A percentile compares a stretch with the other conserved stretches of the same genome.
phyloP scores from a whole-genome alignment of 108 stramenopile genomes.

The Parmales sp. region DNA sequence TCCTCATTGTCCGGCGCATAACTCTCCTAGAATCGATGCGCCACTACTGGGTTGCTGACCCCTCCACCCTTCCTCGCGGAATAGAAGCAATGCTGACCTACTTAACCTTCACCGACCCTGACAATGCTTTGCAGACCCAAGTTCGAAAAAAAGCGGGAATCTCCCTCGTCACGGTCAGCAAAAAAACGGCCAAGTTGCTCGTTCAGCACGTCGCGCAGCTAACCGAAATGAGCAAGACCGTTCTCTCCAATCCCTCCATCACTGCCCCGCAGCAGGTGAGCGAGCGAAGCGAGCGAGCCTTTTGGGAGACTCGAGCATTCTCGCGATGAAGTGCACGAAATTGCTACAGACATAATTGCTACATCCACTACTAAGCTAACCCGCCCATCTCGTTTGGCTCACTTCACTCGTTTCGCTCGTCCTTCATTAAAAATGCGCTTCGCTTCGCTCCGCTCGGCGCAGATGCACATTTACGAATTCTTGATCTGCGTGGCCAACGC shows the following conservation, averaged over 20 bases:
- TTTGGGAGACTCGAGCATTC: no score
- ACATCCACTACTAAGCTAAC: no score
- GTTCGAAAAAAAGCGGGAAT: conserved; percentile 70
- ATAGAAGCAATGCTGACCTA: conserved; percentile 57
- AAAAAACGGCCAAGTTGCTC: conserved; percentile 57
- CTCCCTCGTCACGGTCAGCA: conserved; percentile 61
- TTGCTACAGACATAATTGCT: no score
- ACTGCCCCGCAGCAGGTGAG: conserved; percentile 60
- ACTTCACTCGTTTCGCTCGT: no score
- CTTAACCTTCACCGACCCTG: conserved; percentile 51
- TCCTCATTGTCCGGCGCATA: conserved; percentile 60
- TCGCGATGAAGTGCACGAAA: no score
- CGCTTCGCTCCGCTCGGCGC: no score
- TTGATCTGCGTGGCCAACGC: conserved; percentile 69
- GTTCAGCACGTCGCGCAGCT: conserved; percentile 70
- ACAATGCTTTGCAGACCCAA: conserved; percentile 23
- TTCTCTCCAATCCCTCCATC: conserved; percentile 41
- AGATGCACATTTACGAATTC: conserved; percentile 80
- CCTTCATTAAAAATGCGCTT: no score
- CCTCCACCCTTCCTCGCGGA: conserved; percentile 58
- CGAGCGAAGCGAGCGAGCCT: no score
- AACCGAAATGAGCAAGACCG: conserved; percentile 49
- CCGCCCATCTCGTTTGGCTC: no score
- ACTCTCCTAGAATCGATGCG: conserved; percentile 52
- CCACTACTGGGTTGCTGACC: conserved; percentile 69